Evolutionary conservation across 2,329 filamentous ascomycete genomes (phyloP), one percentile per base, ranked within the genome.

Genomic region (Bipolaris gigantea): DNA sequence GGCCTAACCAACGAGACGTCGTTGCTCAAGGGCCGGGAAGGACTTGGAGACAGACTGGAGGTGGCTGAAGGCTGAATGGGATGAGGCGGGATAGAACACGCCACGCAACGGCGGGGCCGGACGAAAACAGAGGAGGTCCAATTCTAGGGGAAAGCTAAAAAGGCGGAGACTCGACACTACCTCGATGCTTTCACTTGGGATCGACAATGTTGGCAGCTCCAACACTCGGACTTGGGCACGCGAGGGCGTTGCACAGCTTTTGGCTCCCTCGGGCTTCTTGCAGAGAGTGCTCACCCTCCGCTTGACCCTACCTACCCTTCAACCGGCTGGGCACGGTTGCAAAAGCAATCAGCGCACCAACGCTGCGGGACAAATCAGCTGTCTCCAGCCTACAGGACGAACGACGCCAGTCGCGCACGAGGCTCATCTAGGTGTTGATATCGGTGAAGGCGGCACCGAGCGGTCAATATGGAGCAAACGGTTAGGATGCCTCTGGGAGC

Each of bases 1-100:
- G 48, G n/a, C 47, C 38, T 42, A 42, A 36, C 42, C 47, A 47
- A 39, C 33, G 40, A 40, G 59, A 52, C 49, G 55, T 52, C 48
- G 54, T 54, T 55, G 55, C 57, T 52, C 40, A 50, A 53, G 53
- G 50, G 43, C 55, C 51, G 51, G 21, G 23, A 46, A 46, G 33
- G 48, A 45, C 46, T 33, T 25, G 41, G 34, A 19, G 42, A 36
- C 42, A 44, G 48, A 53, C 45, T 57, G 56, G 46, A 40, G 42
- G 47, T 51, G 55, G 55, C 50, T 57, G 54, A 49, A 36, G 38
- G 35, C 48, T 51, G 48, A 18, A 38, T 45, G 36, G 19, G 27
- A 52, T 34, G 32, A 38, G 53, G 50, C 34, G 48, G 36, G 52
- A 55, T 42, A 10, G 43, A 34, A 50, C 47, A 46, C 19, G 42